Evolutionary conservation across 805 yeast genomes (phyloP).

Genomic region (Candida jianshihensis): DNA sequence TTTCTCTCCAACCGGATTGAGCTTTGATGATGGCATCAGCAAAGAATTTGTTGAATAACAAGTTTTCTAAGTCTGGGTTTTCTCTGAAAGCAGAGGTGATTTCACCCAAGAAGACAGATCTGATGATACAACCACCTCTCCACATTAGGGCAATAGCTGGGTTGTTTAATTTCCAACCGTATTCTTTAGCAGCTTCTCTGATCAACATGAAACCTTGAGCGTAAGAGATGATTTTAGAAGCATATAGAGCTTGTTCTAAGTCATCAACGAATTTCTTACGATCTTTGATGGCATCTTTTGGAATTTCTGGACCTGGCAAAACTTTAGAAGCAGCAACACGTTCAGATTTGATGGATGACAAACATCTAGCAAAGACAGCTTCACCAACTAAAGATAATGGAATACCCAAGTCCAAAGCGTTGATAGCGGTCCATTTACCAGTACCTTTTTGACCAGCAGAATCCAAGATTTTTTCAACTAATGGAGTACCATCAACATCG

Average conservation of each 20-base stretch:
- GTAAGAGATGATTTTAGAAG: constrained; percentile 96
- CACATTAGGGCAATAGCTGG: constrained; percentile 99
- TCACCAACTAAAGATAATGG: constrained; percentile 98
- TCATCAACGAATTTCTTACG: constrained; percentile 81
- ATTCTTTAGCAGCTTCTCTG: constrained; percentile 96
- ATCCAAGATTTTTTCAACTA: constrained; percentile 94
- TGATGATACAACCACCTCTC: constrained; percentile 99
- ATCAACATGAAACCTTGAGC: constrained; percentile 99
- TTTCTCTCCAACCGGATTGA: constrained; percentile 91
- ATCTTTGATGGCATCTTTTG: constrained; percentile 61
- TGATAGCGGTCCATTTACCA: constrained; percentile 99
- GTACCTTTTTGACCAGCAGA: constrained; percentile 99
- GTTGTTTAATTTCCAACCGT: constrained; percentile 95
- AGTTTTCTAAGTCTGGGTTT: constrained; percentile 89
- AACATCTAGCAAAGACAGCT: constrained; percentile 95
- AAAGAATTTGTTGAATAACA: constrained; percentile 94
- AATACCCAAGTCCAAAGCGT: constrained; percentile 95
- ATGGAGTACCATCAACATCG: constrained; percentile 85
- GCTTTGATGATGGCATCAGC: constrained; percentile 86
- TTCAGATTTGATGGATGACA: constrained; percentile 88
- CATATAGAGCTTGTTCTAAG: constrained; percentile 96
- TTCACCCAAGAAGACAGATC: constrained; percentile 97
- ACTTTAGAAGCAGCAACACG: constrained; percentile 78
- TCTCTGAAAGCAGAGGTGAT: constrained; percentile 94
- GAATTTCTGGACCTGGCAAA: constrained; percentile 71